A percentile compares a stretch with the other conserved stretches of the same genome.
phyloP scores from a whole-genome alignment of 441 rosid species.

The Melastoma candidum region DNA sequence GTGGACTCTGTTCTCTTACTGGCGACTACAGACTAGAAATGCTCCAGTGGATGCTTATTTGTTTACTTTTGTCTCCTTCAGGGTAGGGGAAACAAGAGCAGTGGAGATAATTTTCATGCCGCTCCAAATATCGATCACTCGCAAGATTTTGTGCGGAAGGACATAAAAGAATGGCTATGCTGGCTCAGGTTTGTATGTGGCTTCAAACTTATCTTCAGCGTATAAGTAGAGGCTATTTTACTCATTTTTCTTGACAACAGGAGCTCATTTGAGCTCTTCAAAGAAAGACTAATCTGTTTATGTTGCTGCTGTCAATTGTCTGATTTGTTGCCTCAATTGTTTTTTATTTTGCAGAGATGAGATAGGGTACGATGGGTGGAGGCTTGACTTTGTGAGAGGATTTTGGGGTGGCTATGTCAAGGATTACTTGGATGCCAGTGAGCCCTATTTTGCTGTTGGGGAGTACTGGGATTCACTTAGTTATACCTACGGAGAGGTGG shows the following conservation, averaged over 20 bases:
- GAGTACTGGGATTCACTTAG: conserved; percentile 95
- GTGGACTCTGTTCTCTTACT: too few species aligned
- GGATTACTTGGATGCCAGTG: conserved; percentile 83
- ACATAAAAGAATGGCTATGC: conserved; percentile 83
- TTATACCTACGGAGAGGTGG: conserved; percentile 83
- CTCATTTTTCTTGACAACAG: neutral
- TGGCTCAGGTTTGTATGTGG: conserved; percentile 61
- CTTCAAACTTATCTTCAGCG: neutral
- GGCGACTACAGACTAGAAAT: too few species aligned
- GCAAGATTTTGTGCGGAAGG: conserved; percentile 90
- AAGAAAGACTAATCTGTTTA: neutral
- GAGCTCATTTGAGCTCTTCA: too few species aligned
- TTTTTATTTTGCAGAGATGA: conserved; percentile 43
- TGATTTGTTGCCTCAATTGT: conserved; percentile 7
- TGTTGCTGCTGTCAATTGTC: conserved; percentile 3
- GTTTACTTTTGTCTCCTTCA: conserved; percentile 24
- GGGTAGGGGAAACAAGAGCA: conserved; percentile 97
- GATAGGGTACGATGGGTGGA: conserved; percentile 98
- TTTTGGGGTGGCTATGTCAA: conserved; percentile 99
- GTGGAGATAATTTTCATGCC: conserved; percentile 97
- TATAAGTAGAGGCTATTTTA: neutral
- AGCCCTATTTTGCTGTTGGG: conserved; percentile 82
- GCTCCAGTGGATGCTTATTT: neutral
- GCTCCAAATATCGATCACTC: conserved; percentile 99
- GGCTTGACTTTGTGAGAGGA: conserved; percentile 95